These are phyloP conservation scores for Wickerhamiella siamensis DNA, from an alignment of 805 yeast species.

Conservation along the genomic window DNA sequence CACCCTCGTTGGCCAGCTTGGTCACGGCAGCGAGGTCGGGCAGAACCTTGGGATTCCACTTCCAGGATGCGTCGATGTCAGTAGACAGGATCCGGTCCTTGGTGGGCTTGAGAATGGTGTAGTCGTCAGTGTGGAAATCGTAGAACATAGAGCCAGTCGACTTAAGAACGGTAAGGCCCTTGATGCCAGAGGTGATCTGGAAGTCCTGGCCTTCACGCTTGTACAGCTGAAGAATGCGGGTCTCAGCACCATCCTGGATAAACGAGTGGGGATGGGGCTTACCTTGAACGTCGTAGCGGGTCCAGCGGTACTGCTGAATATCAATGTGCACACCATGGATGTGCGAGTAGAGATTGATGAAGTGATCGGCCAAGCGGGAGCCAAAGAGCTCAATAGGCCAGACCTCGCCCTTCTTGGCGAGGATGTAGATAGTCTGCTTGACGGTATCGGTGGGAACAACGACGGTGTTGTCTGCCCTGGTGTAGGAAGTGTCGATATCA, in stretches of 20 bases:
- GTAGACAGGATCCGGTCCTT: conserved; percentile 78
- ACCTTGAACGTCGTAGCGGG: conserved; percentile 61
- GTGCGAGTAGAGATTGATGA: conserved; percentile 60
- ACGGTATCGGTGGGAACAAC: conserved; percentile 91
- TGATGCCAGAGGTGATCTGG: conserved; percentile 50
- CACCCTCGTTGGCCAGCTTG: conserved; percentile 27
- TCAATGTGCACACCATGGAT: conserved; percentile 56
- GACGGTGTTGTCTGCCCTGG: conserved; percentile 75
- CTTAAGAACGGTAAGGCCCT: conserved; percentile 72
- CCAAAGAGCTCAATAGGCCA: conserved; percentile 90
- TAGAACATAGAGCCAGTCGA: conserved; percentile 88
- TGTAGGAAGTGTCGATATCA: conserved; percentile 64
- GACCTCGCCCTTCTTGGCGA: conserved; percentile 69
- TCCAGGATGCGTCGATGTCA: conserved; percentile 64
- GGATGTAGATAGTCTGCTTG: conserved; percentile 71
- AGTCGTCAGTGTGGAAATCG: conserved; percentile 75
- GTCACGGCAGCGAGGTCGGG: conserved; percentile 13
- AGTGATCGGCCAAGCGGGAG: conserved; percentile 69
- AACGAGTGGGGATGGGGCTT: conserved; percentile 72
- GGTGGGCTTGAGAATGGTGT: conserved; percentile 75
- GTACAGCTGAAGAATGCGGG: conserved; percentile 36
- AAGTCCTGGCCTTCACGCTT: conserved; percentile 30
- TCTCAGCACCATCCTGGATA: conserved; percentile 71
- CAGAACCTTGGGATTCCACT: conserved; percentile 38
- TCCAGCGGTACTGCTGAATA: conserved; percentile 67